Base-by-base conservation (phyloP, 768 basidiomycete genomes). In the Rhizopogon roseolus region DNA sequence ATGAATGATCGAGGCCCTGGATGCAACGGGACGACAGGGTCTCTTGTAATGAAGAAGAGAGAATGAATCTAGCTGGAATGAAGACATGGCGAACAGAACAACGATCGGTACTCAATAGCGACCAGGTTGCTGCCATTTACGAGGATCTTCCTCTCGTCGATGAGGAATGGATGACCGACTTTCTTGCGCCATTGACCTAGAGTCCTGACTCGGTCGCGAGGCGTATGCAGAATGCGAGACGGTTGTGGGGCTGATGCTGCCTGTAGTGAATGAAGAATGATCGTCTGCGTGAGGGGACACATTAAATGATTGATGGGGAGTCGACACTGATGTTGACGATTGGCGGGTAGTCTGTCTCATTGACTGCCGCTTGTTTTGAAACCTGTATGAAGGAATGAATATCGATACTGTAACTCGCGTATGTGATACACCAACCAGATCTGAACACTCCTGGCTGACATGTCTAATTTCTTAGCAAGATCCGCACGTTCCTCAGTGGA, bases 321-420 rank as follows among this genome's bases (percentile, higher is more conserved):
- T 68, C 38, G 71, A 68, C 49, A 71, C 69, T 54, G 77, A 71
- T 46, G 77, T 75, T 4, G 82, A 64, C 37, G 72, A 73, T 68
- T 88, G 86, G 53, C 86, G 81, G 59, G 82, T 84, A 11, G 85
- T 86, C 68, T 90, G 87, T 50, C 87, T 77, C 85, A 86, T 88
- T 7, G 87, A 85, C 65, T 91, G 89, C 53, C 89, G 76, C 71
- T 90, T 90, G 65, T 91, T 91, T 72, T 91, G 89, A 74, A 91
- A 91, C 89, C 89, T 91, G 68, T 59, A 52, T 56, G 60, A 53
- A 49, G 53, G 52, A 61, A 61, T 62, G 61, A 65, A 61, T 45
- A 13, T 50, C 27, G 55, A 55, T 50, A 57, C 54, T 51, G 44
- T 49, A 60, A 59, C 43, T 54, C 59, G 38, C 42, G 57, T 42